Evolutionary conservation across 306 rosid genomes (phyloP), one percentile per base, ranked within the genome.

Genomic region (Lablab purpureus): DNA sequence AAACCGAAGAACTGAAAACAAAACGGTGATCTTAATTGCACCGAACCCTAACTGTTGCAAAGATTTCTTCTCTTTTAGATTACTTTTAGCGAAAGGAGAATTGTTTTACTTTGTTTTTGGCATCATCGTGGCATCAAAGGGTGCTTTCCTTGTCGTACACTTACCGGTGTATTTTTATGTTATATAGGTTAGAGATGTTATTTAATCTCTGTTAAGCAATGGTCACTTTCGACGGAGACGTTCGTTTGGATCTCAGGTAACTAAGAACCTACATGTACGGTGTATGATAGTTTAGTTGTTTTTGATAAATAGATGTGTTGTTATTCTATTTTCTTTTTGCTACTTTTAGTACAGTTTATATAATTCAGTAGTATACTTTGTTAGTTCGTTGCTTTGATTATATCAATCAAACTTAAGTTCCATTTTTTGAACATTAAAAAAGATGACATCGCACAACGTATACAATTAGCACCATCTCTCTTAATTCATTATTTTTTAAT

Each of bases 161-260:
- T 83, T 58, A 69, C 69, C 59, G 2, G 27, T 56, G 59, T 75
- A 10, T 79, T 81, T 54, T 73, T 71, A 58, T 50, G 32, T 63
- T 49, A 27, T 46, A 4, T 66, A 73, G 78, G 82, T 68, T 72
- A 12, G 84, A 58, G 74, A 23, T 62, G 70, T 10, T 30, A 10
- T 37, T 7, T 46, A 30, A 6, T 59, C 65, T 23, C n/a, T 15
- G 7, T 36, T 65, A 25, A 65, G 40, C 67, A 60, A 14, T 19
- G 54, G 36, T 7, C 69, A 67, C 13, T 36, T 81, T 85, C 10
- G 12, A 74, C 30, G 67, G 79, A 80, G 77, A 81, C 25, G 12
- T 22, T 52, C 77, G 60, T 78, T 70, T 3, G 46, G 83, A 63
- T 75, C 34, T 71, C 84, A 75, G 87, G 82, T 81, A 71, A 64